phyloP scores from a whole-genome alignment of 2,329 filamentous ascomycete genomes.

The Diaporthe aspalathi region DNA sequence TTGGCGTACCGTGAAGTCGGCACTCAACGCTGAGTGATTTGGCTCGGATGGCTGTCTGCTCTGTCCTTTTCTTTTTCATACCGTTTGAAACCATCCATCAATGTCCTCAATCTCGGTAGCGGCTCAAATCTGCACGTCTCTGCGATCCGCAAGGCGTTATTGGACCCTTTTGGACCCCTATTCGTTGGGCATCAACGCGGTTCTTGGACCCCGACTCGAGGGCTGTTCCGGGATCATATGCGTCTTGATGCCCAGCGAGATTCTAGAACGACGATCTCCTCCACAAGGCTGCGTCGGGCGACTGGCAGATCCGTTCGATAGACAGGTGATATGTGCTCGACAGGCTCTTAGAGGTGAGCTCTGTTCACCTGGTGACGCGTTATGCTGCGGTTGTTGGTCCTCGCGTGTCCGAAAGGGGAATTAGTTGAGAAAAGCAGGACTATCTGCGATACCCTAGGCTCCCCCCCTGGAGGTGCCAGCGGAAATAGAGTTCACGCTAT shows the following conservation, averaged over 20 bases:
- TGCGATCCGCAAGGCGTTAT: constrained; percentile 6
- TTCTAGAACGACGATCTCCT: constrained; percentile 29
- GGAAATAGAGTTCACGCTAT: constrained; percentile 34
- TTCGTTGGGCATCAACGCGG: constrained; percentile 37
- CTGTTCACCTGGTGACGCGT: constrained; percentile 18
- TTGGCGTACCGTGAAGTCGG: constrained; percentile 17
- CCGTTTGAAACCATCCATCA: constrained; percentile 30
- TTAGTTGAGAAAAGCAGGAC: constrained; percentile 24
- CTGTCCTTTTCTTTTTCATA: constrained; percentile 21
- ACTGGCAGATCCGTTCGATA: constrained; percentile 26
- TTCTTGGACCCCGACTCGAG: constrained; percentile 17
- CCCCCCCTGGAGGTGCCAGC: constrained; percentile 13
- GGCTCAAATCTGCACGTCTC: constrained; percentile 22
- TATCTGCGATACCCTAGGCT: constrained; percentile 4
- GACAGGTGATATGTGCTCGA: constrained; percentile 21
- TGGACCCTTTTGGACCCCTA: constrained; percentile 27
- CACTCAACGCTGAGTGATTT: constrained; percentile 4
- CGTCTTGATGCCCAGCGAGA: constrained; percentile 33
- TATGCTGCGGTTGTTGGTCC: background rate
- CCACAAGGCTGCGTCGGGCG: constrained; percentile 34
- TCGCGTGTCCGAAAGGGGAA: constrained; percentile 12
- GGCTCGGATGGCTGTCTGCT: background rate
- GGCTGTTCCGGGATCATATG: constrained; percentile 27
- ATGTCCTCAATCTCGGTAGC: constrained; percentile 29
- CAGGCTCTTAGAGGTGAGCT: background rate